These are phyloP conservation scores for Aureobasidium sp. DNA, from an alignment of 2,329 filamentous ascomycete genomes.

Conservation along the genomic window DNA sequence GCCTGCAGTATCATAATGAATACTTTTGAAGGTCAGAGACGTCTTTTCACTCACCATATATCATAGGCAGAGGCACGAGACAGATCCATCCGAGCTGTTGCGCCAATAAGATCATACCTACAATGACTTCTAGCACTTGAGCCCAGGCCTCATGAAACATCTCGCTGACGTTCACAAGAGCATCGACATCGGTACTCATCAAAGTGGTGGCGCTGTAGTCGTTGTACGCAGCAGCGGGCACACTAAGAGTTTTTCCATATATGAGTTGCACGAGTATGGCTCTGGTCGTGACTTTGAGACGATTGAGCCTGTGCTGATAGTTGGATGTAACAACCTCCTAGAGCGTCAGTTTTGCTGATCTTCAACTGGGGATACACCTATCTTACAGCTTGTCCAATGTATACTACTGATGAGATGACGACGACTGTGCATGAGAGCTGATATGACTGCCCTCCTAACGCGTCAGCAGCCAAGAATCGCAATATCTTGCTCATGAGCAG, in stretches of 20 bases:
- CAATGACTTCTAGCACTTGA: slow-evolving; percentile 14
- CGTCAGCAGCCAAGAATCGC: neutral
- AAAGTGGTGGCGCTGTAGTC: slow-evolving; percentile 2
- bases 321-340: neutral
- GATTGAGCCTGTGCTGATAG: neutral
- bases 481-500: neutral
- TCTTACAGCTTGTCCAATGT: slow-evolving; percentile 2
- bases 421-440: neutral
- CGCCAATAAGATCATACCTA: slow-evolving; percentile 9
- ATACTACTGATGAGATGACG: neutral
- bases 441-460: neutral
- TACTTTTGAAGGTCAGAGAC: too few relatives aligned
- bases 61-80: slow-evolving; percentile 10
- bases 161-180: slow-evolving; percentile 2
- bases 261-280: neutral
- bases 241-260: neutral
- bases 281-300: neutral
- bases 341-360: neutral
- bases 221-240: neutral
- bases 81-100: slow-evolving; percentile 15
- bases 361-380: neutral
- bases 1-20: neutral
- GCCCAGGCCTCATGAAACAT: slow-evolving; percentile 17
- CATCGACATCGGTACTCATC: slow-evolving; percentile 14
- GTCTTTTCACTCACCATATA: neutral